Base-by-base conservation (phyloP, 176 grass and related monocot species). In the Hsuehochloa calcarea region DNA sequence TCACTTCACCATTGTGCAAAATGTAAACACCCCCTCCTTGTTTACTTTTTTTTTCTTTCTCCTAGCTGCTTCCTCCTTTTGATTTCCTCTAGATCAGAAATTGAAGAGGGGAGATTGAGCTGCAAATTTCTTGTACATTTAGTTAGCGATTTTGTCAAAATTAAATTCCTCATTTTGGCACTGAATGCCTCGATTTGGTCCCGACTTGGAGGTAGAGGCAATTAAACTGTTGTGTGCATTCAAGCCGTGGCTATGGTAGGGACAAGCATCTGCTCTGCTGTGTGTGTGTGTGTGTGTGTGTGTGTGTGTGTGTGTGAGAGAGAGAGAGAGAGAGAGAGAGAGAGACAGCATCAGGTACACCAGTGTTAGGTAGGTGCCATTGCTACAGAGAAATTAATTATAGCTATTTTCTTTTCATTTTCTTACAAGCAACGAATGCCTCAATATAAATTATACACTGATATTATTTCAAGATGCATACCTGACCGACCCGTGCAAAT, bases 151-250 rank as follows among this genome's bases (percentile, higher is more conserved):
- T 72, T 88, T 85, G 77, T 76, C 17, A 75, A 84, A 66, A 34
- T 39, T 84, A 14, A 9, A 7, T 27, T 40, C 54, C 40, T 62
- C 9, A 63, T 80, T 41, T 31, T 81, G 44, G 63, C 76, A 85
- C 35, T 81, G 64, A 90, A 77, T 82, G 78, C 19, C 7, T 0
- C 1, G 78, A 78, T 82, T 81, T 71, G 88, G 78, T 61, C 46
- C 78, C 71, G 64, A 82, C 41, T 90, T 62, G 73, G 83, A 77
- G 78, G 83, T 34, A 73, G 82, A 85, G 15, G 60, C 50, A 49
- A 76, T 62, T 67, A 23, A 74, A 67, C 35, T 67, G 19, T 45
- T 27, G 47, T 75, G 35, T 60, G 46, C 66, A 67, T 90, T 72
- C 26, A 61, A 63, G 29, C 29, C 56, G 51, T 64, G 81, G 14